Evolutionary conservation across 148 eudicot species (phyloP), one percentile per base, ranked within the genome.

Genomic region (Cornus florida): DNA sequence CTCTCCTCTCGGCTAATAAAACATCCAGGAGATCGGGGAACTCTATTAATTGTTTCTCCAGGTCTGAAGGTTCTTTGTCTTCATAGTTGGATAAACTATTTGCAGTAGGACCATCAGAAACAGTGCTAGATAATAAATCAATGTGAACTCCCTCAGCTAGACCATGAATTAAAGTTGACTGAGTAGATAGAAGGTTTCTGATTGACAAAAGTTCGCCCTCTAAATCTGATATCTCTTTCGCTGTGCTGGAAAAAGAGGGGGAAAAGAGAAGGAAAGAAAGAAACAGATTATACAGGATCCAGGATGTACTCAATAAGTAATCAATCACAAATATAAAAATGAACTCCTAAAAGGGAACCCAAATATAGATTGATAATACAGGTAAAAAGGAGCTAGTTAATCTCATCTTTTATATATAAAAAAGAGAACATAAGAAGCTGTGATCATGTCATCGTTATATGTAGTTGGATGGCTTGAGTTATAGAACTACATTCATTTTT

Each of bases 161-260:
- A 82, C 90, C 91, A 82, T 96, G 99, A 80, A 96, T 91, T 81
- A 93, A 83, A 82, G 97, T 82, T 67, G 97, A 95, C 87, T 96
- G 99, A 82, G 99, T 93, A 80, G 99, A 89, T 73, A 96, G 85
- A 82, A 96, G 90, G 83, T 92, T 96, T 91, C 95, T 91, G 74
- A 96, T 96, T 16, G 99, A 96, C 46, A 89, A 89, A 78, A 96
- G 99, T 87, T 96, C 99, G 81, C 99, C 99, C 81, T 96, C 98
- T 80, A 96, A 81, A 87, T 96, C 99, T 73, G 99, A 96, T 80
- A 95, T 93, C 89, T 96, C 99, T 88, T 93, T 96, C 32, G 99
- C 90, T 71, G 98, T 96, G 66, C 98, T 96, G 91, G 86, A 82
- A 46, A 65, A 75, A 32, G 50, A 67, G 14, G 64, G 91, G 86